phyloP scores from a whole-genome alignment of 106 monocot genomes.

The Chionographis japonica region DNA sequence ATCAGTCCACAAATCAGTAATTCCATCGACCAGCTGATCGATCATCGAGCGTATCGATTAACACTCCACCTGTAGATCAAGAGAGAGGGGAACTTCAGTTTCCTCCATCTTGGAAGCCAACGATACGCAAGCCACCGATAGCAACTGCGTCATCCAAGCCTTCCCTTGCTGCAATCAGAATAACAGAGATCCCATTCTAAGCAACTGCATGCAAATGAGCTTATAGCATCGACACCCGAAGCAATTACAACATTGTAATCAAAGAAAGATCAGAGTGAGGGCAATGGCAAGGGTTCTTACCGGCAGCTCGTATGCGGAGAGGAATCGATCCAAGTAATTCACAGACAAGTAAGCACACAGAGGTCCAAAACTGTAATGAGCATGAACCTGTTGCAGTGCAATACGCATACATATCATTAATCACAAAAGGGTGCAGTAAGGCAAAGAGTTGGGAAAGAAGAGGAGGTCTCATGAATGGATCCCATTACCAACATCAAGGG shows the following conservation, averaged over 20 bases:
- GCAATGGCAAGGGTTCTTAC: conserved; percentile 29
- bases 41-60: neutral
- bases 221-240: neutral
- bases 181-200: neutral
- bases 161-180: conserved; percentile 39
- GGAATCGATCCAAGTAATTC: conserved; percentile 83
- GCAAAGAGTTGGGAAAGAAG: neutral
- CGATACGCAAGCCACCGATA: conserved; percentile 76
- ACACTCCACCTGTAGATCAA: conserved; percentile 56
- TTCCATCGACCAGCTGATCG: no score
- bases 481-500: neutral
- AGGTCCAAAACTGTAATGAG: conserved; percentile 70
- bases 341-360: conserved; percentile 54
- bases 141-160: conserved; percentile 70
- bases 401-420: neutral
- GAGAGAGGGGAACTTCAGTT: conserved; percentile 42
- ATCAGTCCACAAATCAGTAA: neutral
- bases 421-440: neutral
- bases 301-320: conserved; percentile 53
- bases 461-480: neutral
- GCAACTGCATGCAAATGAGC: neutral
- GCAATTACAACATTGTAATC: neutral
- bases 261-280: neutral
- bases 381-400: conserved; percentile 53
- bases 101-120: conserved; percentile 85